These are phyloP conservation scores for Venturia effusa DNA, from an alignment of 2,329 filamentous ascomycete species.

Conservation along the genomic window DNA sequence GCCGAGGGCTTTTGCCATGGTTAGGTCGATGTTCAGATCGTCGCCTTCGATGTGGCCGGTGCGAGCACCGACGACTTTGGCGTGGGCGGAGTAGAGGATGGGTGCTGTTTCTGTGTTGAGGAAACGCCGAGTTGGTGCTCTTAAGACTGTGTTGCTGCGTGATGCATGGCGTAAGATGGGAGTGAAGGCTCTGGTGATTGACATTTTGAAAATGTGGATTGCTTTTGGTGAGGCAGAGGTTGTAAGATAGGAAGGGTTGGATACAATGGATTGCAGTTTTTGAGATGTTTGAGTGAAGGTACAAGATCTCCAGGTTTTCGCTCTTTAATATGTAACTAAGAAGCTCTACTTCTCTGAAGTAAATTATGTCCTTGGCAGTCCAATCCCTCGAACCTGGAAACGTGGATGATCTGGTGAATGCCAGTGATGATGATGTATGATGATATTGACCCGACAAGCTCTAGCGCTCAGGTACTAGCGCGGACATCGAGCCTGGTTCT, in stretches of 20 bases:
- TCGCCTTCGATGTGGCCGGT: constrained; percentile 26
- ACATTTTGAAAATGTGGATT: neutral
- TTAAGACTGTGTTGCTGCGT: neutral
- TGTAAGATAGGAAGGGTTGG: neutral
- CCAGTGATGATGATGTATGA: neutral
- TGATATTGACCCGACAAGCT: neutral
- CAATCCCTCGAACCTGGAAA: neutral
- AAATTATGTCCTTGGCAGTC: too few relatives aligned
- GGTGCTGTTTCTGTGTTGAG: constrained; percentile 31
- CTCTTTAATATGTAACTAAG: too few relatives aligned
- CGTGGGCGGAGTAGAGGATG: constrained; percentile 27
- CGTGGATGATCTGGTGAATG: neutral
- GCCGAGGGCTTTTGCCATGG: constrained; percentile 34
- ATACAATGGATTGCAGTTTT: too few relatives aligned
- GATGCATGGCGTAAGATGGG: neutral
- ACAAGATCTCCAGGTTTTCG: too few relatives aligned
- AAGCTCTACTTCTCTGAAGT: too few relatives aligned
- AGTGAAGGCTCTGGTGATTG: neutral
- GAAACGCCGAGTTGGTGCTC: constrained; percentile 16
- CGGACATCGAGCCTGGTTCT: neutral
- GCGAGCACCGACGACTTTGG: constrained; percentile 30
- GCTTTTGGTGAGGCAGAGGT: neutral
- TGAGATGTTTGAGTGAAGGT: neutral
- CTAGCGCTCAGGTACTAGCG: neutral
- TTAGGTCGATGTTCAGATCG: constrained; percentile 27